These are phyloP conservation scores for Dioscorea alata DNA, from an alignment of 106 monocot genomes.

Conservation along the genomic window DNA sequence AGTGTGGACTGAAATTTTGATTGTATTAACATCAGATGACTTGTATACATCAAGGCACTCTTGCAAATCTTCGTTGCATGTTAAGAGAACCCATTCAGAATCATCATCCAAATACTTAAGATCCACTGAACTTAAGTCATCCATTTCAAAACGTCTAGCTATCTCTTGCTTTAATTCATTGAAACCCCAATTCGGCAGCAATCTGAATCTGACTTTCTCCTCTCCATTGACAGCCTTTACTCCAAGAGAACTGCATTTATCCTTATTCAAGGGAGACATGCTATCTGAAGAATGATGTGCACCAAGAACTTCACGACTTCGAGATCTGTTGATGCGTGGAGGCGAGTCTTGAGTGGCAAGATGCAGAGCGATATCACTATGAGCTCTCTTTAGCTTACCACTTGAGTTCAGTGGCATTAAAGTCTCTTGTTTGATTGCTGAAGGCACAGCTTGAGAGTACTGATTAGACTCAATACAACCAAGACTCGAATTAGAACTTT, in stretches of 20 bases:
- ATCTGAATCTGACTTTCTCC: conserved; percentile 55
- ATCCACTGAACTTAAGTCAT: conserved; percentile 16
- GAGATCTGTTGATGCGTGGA: conserved; percentile 1
- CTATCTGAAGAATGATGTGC: conserved; percentile 7
- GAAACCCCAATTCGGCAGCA: conserved; percentile 50
- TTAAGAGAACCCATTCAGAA: conserved; percentile 72
- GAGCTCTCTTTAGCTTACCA: conserved; percentile 6
- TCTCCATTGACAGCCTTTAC: conserved; percentile 62
- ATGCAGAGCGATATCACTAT: conserved; percentile 6
- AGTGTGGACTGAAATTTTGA: conserved; percentile 44
- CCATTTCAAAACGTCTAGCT: conserved; percentile 35
- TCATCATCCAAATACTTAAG: conserved; percentile 89
- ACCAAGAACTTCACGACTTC: conserved; percentile 4
- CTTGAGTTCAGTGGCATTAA: conserved; percentile 15
- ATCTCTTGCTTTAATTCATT: conserved; percentile 56
- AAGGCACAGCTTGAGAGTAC: background rate
- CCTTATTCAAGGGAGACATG: background rate
- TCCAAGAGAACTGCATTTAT: conserved; percentile 17
- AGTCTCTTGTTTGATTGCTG: conserved; percentile 29
- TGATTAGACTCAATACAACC: conserved; percentile 26
- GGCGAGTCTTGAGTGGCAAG: conserved; percentile 15
- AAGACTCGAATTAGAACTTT: conserved; percentile 51
- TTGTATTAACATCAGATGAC: conserved; percentile 26
- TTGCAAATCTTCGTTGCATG: conserved; percentile 64
- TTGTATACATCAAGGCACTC: conserved; percentile 66